These are phyloP conservation scores for Aristolochia contorta DNA, from an alignment of 164 flowering plant species.

Conservation along the genomic window DNA sequence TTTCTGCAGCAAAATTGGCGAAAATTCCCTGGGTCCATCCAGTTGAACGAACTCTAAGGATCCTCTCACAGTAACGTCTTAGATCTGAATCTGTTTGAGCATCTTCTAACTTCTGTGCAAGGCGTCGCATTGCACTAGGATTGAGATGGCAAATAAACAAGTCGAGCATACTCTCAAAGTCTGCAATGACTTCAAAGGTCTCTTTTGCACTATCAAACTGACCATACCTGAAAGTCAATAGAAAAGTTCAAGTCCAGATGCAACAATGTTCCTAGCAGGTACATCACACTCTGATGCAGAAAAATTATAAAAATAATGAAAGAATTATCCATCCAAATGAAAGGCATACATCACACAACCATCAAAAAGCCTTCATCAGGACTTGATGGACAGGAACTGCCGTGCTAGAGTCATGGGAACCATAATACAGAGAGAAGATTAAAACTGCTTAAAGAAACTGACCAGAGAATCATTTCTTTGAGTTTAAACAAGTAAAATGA, in stretches of 20 bases:
- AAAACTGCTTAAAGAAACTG: too few species aligned
- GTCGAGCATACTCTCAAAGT: slow-evolving; percentile 94
- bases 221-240: slow-evolving; percentile 64
- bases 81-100: slow-evolving; percentile 73
- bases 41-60: slow-evolving; percentile 85
- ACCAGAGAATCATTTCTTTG: too few species aligned
- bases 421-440: too few species aligned
- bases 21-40: slow-evolving; percentile 99
- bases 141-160: slow-evolving; percentile 94
- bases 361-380: too few species aligned
- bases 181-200: slow-evolving; percentile 95
- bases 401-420: too few species aligned
- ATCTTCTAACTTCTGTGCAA: slow-evolving; percentile 95
- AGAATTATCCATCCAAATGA: too few species aligned
- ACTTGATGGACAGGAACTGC: too few species aligned
- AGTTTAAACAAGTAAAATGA: too few species aligned
- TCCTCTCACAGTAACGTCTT: slow-evolving; percentile 93
- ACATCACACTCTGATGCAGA: too few species aligned
- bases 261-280: too few species aligned
- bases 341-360: too few species aligned
- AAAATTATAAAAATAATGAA: too few species aligned
- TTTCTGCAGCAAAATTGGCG: slow-evolving; percentile 99
- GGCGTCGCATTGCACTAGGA: slow-evolving; percentile 98
- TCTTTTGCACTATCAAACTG: slow-evolving; percentile 99
- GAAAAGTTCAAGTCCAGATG: background rate